Evolutionary conservation across 177 flowering plant genomes (phyloP).

Genomic region (Tripterygium wilfordii): DNA sequence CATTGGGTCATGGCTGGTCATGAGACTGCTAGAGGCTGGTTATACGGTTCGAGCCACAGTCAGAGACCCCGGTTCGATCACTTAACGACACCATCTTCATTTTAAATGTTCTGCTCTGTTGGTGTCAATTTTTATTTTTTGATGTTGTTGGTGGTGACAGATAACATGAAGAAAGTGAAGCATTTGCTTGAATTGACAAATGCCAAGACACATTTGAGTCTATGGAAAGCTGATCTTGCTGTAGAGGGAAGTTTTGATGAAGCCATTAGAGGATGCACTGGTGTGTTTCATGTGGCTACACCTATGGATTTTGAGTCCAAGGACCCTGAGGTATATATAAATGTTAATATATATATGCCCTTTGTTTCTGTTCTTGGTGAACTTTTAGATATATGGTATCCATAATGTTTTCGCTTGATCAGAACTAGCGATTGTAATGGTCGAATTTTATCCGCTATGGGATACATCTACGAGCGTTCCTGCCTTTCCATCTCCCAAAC

Average conservation of each 20-base stretch:
- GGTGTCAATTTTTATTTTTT: not conserved
- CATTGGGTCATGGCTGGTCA: conserved; percentile 62
- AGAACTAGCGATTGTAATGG: no score
- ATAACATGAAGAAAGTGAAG: conserved; percentile 53
- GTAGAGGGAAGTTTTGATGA: conserved; percentile 66
- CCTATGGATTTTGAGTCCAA: conserved; percentile 69
- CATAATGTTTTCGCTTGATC: no score
- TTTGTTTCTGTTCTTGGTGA: no score
- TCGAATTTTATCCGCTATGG: no score
- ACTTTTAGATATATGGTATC: no score
- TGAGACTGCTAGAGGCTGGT: conserved; percentile 40
- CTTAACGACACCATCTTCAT: no score
- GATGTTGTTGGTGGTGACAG: conserved; percentile 16
- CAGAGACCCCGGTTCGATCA: conserved; percentile 58
- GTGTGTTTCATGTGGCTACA: conserved; percentile 76
- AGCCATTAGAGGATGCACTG: conserved; percentile 51
- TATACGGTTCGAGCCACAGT: conserved; percentile 58
- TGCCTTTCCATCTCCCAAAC: no score
- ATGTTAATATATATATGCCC: no score
- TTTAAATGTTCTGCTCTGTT: no score
- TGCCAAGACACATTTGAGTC: conserved; percentile 34
- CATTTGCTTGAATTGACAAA: conserved; percentile 55
- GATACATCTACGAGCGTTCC: no score
- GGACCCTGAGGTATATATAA: conserved; percentile 55
- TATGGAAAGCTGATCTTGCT: conserved; percentile 64